Conservation (phyloP, 2,329 filamentous ascomycete species). For the Dactylonectria macrodidyma region DNA sequence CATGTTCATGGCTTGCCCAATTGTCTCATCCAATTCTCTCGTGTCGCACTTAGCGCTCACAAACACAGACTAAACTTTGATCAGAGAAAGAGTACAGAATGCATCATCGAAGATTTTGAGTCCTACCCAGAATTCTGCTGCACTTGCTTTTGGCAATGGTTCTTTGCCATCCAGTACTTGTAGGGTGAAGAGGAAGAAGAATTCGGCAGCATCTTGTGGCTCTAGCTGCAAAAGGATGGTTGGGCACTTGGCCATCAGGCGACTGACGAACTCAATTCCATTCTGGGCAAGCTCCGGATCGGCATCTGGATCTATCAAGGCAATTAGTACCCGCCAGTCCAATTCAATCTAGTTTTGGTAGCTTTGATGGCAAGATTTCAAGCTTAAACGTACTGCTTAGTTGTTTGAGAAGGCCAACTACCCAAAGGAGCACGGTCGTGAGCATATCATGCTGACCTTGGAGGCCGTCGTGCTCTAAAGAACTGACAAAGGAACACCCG, state of each 20-base stretch:
- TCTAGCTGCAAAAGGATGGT: constrained; percentile 73
- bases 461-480: constrained; percentile 63
- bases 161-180: constrained; percentile 80
- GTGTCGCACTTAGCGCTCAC: constrained; percentile 63
- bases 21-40: constrained; percentile 57
- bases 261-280: constrained; percentile 79
- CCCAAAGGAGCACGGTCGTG: constrained; percentile 71
- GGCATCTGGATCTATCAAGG: constrained; percentile 71
- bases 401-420: constrained; percentile 72
- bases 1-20: constrained; percentile 67
- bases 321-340: neutral
- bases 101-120: neutral
- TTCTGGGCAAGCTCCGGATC: constrained; percentile 82
- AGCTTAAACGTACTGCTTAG: constrained; percentile 66
- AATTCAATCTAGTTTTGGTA: neutral
- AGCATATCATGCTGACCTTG: constrained; percentile 64
- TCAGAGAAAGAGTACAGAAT: constrained; percentile 9
- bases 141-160: constrained; percentile 80
- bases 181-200: constrained; percentile 80
- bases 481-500: constrained; percentile 78
- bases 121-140: constrained; percentile 82
- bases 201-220: constrained; percentile 70
- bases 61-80: constrained; percentile 64
- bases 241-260: constrained; percentile 73
- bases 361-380: neutral